Conservation (phyloP, 2,329 filamentous ascomycete species). For the Zasmidium angulare region DNA sequence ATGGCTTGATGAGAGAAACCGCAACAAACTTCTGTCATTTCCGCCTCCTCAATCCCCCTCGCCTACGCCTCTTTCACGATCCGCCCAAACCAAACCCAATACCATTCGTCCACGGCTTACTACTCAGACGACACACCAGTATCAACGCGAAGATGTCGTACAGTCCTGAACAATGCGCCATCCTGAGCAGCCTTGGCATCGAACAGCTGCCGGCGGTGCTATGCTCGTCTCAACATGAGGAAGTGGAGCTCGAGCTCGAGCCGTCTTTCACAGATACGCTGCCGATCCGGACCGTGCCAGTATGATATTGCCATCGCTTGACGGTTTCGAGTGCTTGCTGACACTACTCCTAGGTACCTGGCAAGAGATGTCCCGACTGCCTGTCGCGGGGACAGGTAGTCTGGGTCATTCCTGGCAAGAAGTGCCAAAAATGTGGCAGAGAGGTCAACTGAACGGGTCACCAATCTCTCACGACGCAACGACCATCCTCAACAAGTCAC, state of each 20-base stretch:
- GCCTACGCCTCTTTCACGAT: neutral
- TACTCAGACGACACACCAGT: neutral
- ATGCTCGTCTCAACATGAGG: conserved; percentile 7
- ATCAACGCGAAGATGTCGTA: conserved; percentile 26
- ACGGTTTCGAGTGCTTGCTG: neutral
- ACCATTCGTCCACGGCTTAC: neutral
- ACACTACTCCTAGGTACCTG: conserved; percentile 29
- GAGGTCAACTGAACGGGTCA: conserved; percentile 29
- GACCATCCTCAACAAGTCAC: neutral
- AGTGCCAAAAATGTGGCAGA: conserved; percentile 35
- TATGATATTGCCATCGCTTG: neutral
- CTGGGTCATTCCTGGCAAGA: conserved; percentile 39
- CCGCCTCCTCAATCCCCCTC: neutral
- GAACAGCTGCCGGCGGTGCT: conserved; percentile 29
- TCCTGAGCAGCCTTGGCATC: conserved; percentile 28
- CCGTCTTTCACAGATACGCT: conserved; percentile 2
- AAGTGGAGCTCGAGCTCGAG: conserved; percentile 6
- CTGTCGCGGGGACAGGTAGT: conserved; percentile 30
- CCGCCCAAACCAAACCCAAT: neutral
- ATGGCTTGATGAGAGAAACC: neutral
- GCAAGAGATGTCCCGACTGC: conserved; percentile 34
- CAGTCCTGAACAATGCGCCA: conserved; percentile 26
- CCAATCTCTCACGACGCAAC: neutral
- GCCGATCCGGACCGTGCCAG: conserved; percentile 4
- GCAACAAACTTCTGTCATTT: conserved; percentile 2